Evolutionary conservation across 768 basidiomycete genomes (phyloP).

Genomic region (Kwoniella sp.): DNA sequence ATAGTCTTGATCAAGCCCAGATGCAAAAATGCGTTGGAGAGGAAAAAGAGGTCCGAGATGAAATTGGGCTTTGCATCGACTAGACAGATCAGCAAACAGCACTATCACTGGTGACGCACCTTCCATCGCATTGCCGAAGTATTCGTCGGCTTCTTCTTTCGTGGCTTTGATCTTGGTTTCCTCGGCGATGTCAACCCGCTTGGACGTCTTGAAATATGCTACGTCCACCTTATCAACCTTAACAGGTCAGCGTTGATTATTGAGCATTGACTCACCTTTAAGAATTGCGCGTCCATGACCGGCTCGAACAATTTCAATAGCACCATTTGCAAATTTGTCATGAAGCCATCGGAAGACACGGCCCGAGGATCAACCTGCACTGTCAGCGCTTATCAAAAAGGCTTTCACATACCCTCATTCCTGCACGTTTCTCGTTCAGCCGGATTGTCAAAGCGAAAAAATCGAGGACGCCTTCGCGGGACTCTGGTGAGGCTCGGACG

Average conservation of each 20-base stretch:
- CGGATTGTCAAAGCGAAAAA: slow-evolving; percentile 76
- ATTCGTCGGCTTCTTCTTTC: slow-evolving; percentile 77
- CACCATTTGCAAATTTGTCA: slow-evolving; percentile 84
- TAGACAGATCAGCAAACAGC: background rate
- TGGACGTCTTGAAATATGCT: slow-evolving; percentile 72
- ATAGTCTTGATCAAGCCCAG: slow-evolving; percentile 83
- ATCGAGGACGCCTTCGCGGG: slow-evolving; percentile 77
- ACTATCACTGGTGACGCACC: slow-evolving; percentile 11
- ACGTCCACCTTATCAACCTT: slow-evolving; percentile 91
- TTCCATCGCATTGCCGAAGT: slow-evolving; percentile 62
- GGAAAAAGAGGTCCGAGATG: slow-evolving; percentile 91
- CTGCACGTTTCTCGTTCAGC: slow-evolving; percentile 80
- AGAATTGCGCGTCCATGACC: slow-evolving; percentile 87
- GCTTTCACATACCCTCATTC: slow-evolving; percentile 70
- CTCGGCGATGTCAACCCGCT: slow-evolving; percentile 75
- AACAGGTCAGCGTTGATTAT: slow-evolving; percentile 9
- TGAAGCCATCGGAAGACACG: slow-evolving; percentile 86
- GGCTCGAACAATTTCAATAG: slow-evolving; percentile 86
- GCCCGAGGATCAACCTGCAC: slow-evolving; percentile 78
- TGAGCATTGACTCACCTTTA: slow-evolving; percentile 65
- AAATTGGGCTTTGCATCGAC: slow-evolving; percentile 78
- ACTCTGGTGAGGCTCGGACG: slow-evolving; percentile 76
- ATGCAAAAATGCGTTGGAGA: slow-evolving; percentile 83
- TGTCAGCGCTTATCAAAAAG: slow-evolving; percentile 9
- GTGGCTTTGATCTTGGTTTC: slow-evolving; percentile 94